Base-by-base conservation (phyloP, 2,329 filamentous ascomycete genomes). In the Sporothrix luriei region DNA sequence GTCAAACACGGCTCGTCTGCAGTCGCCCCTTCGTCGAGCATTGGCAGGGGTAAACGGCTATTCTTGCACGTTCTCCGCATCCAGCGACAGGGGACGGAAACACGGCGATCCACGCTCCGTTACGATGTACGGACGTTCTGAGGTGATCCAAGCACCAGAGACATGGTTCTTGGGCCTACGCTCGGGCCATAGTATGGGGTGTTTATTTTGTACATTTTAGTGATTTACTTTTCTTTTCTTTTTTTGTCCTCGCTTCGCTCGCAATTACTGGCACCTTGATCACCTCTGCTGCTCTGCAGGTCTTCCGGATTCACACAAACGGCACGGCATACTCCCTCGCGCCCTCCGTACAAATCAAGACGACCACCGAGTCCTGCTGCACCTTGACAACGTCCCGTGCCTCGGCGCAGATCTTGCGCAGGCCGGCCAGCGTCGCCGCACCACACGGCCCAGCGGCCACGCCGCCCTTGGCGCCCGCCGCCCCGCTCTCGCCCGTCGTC, bases 341-440 rank as follows among this genome's bases (percentile, higher is more conserved):
- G 3, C 72, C 72, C 52, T 73, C 72, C 1, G 72, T 73, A 48
- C 65, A 69, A 59, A 72, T 62, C 6, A 73, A 66, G 13, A 73
- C 69, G 2, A 73, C 68, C 9, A 70, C 65, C 19, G 72, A 40
- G 13, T 71, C 68, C 13, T 49, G 2, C 26, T 54, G 29, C 6
- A 73, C 64, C 51, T 68, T 46, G 16, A 68, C 40, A 24, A 68
- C 21, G 21, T 69, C 70, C 26, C 70, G 55, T 7, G 68, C 70
- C 19, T 71, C 70, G 55, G 54, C 48, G 21, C 68, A 68, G 19
- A 68, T 66, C 64, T 67, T 64, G 38, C 71, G 54, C 33, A 93
- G 74, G 0, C 86, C 88, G 26, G 82, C 83, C 59, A 87, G 74
- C 0, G 82, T 77, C 1, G 84, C 83, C 5, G 82, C 77, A 4